Evolutionary conservation across 1,284 basidiomycete genomes (phyloP), one percentile per base, ranked within the genome.

Genomic region (Pterulicium gracile): DNA sequence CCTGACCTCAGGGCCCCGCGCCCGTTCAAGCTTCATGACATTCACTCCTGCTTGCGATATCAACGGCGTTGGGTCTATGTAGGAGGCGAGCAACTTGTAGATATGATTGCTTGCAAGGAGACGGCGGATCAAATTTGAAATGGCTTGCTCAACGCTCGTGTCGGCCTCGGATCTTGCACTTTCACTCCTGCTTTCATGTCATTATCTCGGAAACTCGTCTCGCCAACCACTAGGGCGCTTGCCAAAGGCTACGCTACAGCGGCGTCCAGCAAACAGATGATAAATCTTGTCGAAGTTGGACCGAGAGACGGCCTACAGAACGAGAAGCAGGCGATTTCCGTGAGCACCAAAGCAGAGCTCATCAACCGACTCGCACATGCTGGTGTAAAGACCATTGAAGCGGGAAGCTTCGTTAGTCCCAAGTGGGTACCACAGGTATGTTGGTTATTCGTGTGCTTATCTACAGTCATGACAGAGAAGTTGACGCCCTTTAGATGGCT

Each of bases 231-330:
- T 32, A 7, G 27, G 27, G 7, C n/a, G 10, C 27, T 10, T 32
- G 27, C n/a, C 27, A 32, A 32, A n/a, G 27, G 27, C 27, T 32
- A 32, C 27, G 27, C 27, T 32, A 32, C 27, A n/a, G 27, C n/a
- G 7, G 7, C 27, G 7, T 32, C 27, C n/a, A 10, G 10, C 10
- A 32, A 32, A 32, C 7, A 7, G n/a, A 7, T 67, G 4, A 75
- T 85, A 40, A 75, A 76, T 48, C 87, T 97, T 42, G 88, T 98
- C 47, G 94, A 97, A 65, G 92, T 96, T 3, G 88, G 89, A 0
- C 88, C 93, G 1, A 72, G 94, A 18, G 94, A 97, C 63, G 94
- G 94, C 0, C 70, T 98, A 13, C 94, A 97, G 67, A 97, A 97
- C 59, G 88, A 97, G 58, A 81, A 84, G 52, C 70, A 72, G 0